Base-by-base conservation (phyloP, 306 rosid species). In the Hippophae gyantsensis region DNA sequence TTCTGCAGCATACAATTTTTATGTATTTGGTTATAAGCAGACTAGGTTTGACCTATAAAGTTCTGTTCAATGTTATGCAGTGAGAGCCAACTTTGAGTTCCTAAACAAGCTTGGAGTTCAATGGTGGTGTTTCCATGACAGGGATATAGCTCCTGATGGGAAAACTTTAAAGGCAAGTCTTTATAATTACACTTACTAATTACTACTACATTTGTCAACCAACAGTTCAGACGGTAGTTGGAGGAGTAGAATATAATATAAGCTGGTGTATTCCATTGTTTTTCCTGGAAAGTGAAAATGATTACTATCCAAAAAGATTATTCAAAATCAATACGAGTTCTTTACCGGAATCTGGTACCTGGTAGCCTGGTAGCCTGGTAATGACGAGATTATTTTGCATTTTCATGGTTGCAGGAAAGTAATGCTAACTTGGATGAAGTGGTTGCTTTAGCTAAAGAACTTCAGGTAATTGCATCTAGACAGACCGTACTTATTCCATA, bases 11-110 rank as follows among this genome's bases (percentile, higher is more conserved):
- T 18, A 18, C 23, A 18, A 26, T 10, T 58, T 50, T 55, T 52
- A 49, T 50, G 60, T 32, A 51, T 54, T 61, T 53, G 8, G 57
- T 0, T 23, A 52, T 66, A 18, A 43, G 56, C 5, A n/a, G 47
- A 57, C 57, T 48, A 12, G 13, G 9, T n/a, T 53, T 47, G 52
- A 56, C 51, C 48, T 69, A 38, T 72, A 40, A 10, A 26, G 12
- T 14, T 51, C 40, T 67, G 3, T 52, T 74, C 32, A 60, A 18
- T 52, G 7, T 12, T 8, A 47, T 53, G 49, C 83, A 90, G 98
- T 90, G 95, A 81, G 82, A 72, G 98, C 89, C 60, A 90, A 87
- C 69, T 90, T 90, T 57, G 89, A 90, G 82, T 90, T 87, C 83
- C 74, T 90, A 64, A 74, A 80, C 63, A 90, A 90, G 75, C 86